Percentiles rank a stretch among this genome's conserved stretches.
phyloP scores from a whole-genome alignment of 2,329 filamentous ascomycete genomes.

The Triangularia verruculosa region DNA sequence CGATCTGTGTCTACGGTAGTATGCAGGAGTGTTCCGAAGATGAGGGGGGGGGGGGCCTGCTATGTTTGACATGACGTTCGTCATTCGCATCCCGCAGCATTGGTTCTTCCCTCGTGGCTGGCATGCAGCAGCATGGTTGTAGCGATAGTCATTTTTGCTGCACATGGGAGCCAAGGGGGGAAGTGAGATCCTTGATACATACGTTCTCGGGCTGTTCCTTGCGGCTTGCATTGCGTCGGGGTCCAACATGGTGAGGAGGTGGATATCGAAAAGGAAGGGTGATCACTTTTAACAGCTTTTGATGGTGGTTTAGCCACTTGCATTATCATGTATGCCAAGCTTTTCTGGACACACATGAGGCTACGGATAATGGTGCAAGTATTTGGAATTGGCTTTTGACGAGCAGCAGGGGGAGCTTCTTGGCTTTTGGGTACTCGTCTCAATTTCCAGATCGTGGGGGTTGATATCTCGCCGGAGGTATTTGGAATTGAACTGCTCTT shows the following conservation, averaged over 20 bases:
- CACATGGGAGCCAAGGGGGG: not conserved
- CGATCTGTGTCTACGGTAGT: too few species aligned
- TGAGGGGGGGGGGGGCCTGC: not conserved
- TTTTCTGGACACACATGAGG: not conserved
- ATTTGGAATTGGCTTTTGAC: not conserved
- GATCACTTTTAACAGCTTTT: not conserved
- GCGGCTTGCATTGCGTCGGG: not conserved
- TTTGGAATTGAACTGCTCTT: not conserved
- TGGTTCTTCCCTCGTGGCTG: not conserved
- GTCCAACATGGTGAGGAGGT: not conserved
- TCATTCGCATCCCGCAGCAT: not conserved
- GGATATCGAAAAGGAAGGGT: not conserved
- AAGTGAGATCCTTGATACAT: not conserved
- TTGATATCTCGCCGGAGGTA: too few species aligned
- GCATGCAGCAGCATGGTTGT: not conserved
- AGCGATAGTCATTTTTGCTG: not conserved
- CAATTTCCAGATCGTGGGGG: not conserved
- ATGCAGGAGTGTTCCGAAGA: not conserved
- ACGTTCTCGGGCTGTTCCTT: not conserved
- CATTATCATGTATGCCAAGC: not conserved
- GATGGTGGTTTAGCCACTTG: not conserved
- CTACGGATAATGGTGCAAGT: not conserved
- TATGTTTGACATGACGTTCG: not conserved
- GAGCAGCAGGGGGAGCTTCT: not conserved
- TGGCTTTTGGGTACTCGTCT: not conserved